Percentiles rank a stretch among this genome's conserved stretches.
These are phyloP conservation scores for Blastobotrys raffinosifermentans DNA, from an alignment of 1,139 yeast genomes.

Conservation along the genomic window DNA sequence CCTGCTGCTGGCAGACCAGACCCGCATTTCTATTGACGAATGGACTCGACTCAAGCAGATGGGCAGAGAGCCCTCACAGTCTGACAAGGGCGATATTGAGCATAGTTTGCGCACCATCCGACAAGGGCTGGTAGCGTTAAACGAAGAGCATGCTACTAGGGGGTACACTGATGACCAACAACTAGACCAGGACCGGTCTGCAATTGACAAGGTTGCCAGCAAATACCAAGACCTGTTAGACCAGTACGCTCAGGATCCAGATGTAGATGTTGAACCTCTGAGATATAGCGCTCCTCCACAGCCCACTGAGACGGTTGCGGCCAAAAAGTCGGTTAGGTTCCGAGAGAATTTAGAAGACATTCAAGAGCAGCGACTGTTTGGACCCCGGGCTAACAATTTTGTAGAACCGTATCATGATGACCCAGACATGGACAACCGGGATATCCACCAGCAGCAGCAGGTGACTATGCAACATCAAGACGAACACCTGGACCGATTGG, in stretches of 20 bases:
- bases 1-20: slow-evolving; percentile 34
- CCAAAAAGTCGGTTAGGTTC: slow-evolving; percentile 34
- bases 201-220: slow-evolving; percentile 12
- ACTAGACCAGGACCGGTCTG: too few relatives aligned
- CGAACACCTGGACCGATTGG: slow-evolving; percentile 49
- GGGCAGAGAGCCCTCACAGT: slow-evolving; percentile 45
- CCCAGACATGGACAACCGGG: slow-evolving; percentile 29
- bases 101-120: slow-evolving; percentile 38
- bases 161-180: slow-evolving; percentile 9
- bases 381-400: slow-evolving; percentile 19
- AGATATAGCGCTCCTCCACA: slow-evolving; percentile 9
- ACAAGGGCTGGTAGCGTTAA: slow-evolving; percentile 30
- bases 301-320: slow-evolving; percentile 3
- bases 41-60: slow-evolving; percentile 42
- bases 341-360: slow-evolving; percentile 30
- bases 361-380: slow-evolving; percentile 1
- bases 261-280: slow-evolving; percentile 11
- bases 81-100: slow-evolving; percentile 50
- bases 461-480: slow-evolving; percentile 61
- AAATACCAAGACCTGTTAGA: slow-evolving; percentile 12
- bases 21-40: slow-evolving; percentile 45
- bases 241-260: slow-evolving; percentile 14
- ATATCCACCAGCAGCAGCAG: slow-evolving; percentile 60
- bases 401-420: slow-evolving; percentile 45
- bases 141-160: slow-evolving; percentile 17